These are phyloP conservation scores for Suillus alpinus DNA, from an alignment of 768 basidiomycete species.

Conservation along the genomic window DNA sequence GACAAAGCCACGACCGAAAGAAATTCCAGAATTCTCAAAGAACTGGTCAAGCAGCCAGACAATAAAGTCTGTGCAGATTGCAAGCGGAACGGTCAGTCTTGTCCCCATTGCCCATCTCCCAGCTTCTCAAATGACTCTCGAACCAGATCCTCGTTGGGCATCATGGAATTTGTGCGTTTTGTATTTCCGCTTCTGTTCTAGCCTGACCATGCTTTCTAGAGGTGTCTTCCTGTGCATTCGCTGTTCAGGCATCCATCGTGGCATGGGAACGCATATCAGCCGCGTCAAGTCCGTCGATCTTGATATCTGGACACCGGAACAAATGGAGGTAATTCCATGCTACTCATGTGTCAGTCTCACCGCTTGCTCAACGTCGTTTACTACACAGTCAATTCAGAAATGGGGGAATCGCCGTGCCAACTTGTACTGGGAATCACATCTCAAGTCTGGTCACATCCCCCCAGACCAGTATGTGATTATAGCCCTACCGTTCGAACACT, in stretches of 20 bases:
- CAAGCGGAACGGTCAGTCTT: slow-evolving; percentile 82
- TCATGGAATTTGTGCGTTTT: slow-evolving; percentile 86
- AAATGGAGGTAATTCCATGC: slow-evolving; percentile 73
- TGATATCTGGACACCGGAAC: slow-evolving; percentile 96
- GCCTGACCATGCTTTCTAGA: slow-evolving; percentile 35
- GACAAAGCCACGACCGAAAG: slow-evolving; percentile 86
- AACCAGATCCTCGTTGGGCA: slow-evolving; percentile 92
- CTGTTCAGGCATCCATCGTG: slow-evolving; percentile 95
- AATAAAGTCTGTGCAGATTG: slow-evolving; percentile 97
- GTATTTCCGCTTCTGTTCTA: background rate
- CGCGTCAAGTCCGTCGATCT: slow-evolving; percentile 97
- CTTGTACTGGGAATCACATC: slow-evolving; percentile 94
- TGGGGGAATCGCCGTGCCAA: slow-evolving; percentile 96
- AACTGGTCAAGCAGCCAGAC: slow-evolving; percentile 83
- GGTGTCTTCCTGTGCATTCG: slow-evolving; percentile 95
- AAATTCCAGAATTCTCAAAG: slow-evolving; percentile 75
- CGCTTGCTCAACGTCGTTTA: slow-evolving; percentile 3
- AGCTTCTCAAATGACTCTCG: background rate
- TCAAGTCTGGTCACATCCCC: slow-evolving; percentile 87
- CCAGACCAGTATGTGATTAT: slow-evolving; percentile 81
- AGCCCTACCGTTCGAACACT: background rate
- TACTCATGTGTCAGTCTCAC: background rate
- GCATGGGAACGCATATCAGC: slow-evolving; percentile 98
- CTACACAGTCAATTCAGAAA: slow-evolving; percentile 69
- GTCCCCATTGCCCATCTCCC: background rate